A percentile compares a stretch with the other conserved stretches of the same genome.
Conservation (phyloP, 2,329 filamentous ascomycete genomes). For the Emericellopsis cladophorae region DNA sequence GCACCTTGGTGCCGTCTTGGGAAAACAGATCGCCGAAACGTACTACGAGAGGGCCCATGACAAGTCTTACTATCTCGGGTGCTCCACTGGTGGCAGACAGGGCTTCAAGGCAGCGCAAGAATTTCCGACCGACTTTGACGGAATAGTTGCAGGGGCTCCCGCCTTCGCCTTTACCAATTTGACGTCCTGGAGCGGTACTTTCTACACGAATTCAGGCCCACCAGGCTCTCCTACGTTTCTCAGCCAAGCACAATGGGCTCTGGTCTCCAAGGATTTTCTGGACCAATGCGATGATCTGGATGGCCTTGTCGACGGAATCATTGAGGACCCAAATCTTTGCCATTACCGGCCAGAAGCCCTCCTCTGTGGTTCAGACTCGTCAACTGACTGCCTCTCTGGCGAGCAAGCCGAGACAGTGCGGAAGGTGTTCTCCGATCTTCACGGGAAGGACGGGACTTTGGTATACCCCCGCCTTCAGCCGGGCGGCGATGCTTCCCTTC, state of each 20-base stretch:
- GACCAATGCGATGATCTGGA: conserved; percentile 36
- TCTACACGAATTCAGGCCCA: conserved; percentile 24
- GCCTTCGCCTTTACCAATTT: conserved; percentile 24
- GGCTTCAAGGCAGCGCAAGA: conserved; percentile 39
- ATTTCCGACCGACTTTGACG: conserved; percentile 45
- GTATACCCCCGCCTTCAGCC: conserved; percentile 32
- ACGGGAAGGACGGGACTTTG: conserved; percentile 22
- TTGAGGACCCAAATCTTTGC: conserved; percentile 30
- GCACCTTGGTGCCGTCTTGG: conserved; percentile 33
- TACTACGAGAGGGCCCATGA: conserved; percentile 28
- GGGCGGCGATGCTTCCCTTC: conserved; percentile 32
- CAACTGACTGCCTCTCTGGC: conserved; percentile 20
- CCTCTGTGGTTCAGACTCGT: conserved; percentile 23
- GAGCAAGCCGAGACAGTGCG: conserved; percentile 1
- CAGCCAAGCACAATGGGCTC: conserved; percentile 8
- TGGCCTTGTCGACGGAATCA: conserved; percentile 33
- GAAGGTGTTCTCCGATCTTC: conserved; percentile 22
- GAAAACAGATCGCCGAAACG: conserved; percentile 29
- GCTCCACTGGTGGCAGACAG: conserved; percentile 47
- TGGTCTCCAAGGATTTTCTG: conserved; percentile 10
- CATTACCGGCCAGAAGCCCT: conserved; percentile 26
- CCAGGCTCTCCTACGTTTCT: conserved; percentile 14
- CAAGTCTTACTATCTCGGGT: conserved; percentile 43
- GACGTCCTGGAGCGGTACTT: conserved; percentile 26
- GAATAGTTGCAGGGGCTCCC: conserved; percentile 35